Base-by-base conservation (phyloP, 1,139 yeast genomes). In the Pichia sp. region DNA sequence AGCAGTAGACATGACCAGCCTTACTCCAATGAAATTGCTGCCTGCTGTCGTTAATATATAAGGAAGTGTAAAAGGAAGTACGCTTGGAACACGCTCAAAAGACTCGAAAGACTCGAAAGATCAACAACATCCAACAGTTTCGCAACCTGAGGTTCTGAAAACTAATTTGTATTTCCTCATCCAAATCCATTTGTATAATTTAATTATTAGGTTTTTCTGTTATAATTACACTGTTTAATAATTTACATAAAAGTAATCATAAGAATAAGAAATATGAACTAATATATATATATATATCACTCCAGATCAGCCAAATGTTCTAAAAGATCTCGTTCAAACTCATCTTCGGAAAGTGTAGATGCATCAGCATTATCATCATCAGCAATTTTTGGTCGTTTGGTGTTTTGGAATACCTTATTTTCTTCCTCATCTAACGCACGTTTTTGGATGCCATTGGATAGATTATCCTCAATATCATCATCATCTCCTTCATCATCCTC, bases 401-500 rank as follows among this genome's bases (percentile, higher is more conserved):
- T 5, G 30, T n/a, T 3, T 25, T 39, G 10, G 7, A 25, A 3
- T 3, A 1, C 18, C 18, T 18, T 18, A 18, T 18, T 18, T 18
- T 18, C 18, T 34, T 36, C 2, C 10, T 28, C 9, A 18, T 39
- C 30, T 30, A 33, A 28, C 5, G 6, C 30, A 5, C 9, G 30
- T 39, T 32, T 36, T 31, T 40, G 31, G 27, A 18, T 18, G 18
- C 18, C 18, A 18, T 18, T 18, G 18, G 18, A 18, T 18, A 18
- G 18, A 18, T 18, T 18, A 9, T 51, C 58, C 6, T 44, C 56
- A 1, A 51, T 59, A 6, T 53, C 56, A 7, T 52, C 56, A 5
- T 63, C 68, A 2, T 63, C 72, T 1, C 63, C 73, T 6, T 47
- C 76, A 10, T 72, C 77, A 32, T 71, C 82, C 7, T 75, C 81